A percentile compares a stretch with the other conserved stretches of the same genome.
These are phyloP conservation scores for Blastobotrys petasosporus DNA, from an alignment of 1,139 yeast genomes.

Conservation along the genomic window DNA sequence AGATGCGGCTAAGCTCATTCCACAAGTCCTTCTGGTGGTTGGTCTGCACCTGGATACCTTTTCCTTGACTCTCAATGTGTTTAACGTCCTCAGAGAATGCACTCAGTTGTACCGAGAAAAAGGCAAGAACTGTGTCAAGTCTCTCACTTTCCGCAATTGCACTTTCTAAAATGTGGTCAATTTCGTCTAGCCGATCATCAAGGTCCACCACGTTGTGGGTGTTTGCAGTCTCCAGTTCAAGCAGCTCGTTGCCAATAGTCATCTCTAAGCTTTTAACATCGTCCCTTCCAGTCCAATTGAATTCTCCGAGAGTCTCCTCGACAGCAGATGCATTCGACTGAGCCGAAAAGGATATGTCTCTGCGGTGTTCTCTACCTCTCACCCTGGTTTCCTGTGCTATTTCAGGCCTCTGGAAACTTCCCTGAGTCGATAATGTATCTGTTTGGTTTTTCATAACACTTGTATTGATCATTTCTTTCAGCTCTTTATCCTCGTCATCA, in stretches of 20 bases:
- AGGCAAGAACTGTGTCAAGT: conserved; percentile 49
- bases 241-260: conserved; percentile 50
- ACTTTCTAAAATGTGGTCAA: conserved; percentile 39
- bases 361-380: background rate
- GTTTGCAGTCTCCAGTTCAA: conserved; percentile 45
- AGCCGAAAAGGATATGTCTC: conserved; percentile 16
- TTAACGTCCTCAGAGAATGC: conserved; percentile 62
- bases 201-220: conserved; percentile 45
- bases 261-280: conserved; percentile 52
- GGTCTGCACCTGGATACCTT: conserved; percentile 79
- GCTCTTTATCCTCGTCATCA: too few relatives aligned
- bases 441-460: background rate
- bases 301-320: conserved; percentile 68
- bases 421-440: background rate
- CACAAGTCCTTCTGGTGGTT: conserved; percentile 72
- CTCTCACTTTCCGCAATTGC: conserved; percentile 62
- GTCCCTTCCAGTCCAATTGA: conserved; percentile 67
- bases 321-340: conserved; percentile 30
- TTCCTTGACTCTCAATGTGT: conserved; percentile 67
- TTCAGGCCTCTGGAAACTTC: background rate
- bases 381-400: background rate
- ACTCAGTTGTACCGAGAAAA: conserved; percentile 53
- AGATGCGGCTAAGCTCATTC: conserved; percentile 60
- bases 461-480: background rate
- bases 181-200: conserved; percentile 40